These are phyloP conservation scores for Aspergillus terreus DNA, from an alignment of 2,329 filamentous ascomycete species.

Conservation along the genomic window DNA sequence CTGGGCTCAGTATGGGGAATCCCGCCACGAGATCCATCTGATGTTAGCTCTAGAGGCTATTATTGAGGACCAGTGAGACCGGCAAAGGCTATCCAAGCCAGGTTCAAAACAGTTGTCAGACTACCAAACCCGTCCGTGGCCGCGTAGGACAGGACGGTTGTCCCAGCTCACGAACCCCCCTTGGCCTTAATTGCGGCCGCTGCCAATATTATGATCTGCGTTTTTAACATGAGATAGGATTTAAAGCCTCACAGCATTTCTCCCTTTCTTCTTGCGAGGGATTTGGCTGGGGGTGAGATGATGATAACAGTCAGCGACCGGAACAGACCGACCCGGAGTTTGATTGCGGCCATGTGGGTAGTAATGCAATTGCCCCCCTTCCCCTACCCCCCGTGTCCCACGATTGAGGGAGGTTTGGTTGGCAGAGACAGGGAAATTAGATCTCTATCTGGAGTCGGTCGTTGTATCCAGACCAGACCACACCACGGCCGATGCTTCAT, in stretches of 20 bases:
- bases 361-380: not conserved
- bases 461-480: no score
- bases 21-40: not conserved
- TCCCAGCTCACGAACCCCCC: not conserved
- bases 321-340: not conserved
- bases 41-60: not conserved
- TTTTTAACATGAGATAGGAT: not conserved
- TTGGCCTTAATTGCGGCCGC: not conserved
- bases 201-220: slow-evolving; percentile 7
- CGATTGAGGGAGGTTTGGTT: not conserved
- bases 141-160: not conserved
- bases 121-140: not conserved
- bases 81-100: not conserved
- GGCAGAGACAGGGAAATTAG: no score
- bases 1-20: not conserved
- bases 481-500: no score
- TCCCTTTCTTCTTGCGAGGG: not conserved
- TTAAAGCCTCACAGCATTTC: not conserved
- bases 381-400: not conserved
- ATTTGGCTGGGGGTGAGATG: not conserved
- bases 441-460: no score
- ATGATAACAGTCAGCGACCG: not conserved
- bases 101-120: not conserved
- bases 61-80: not conserved
- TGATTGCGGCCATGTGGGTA: slow-evolving; percentile 3